These are phyloP conservation scores for Pulveroboletus frians DNA, from an alignment of 768 basidiomycete species.

Conservation along the genomic window DNA sequence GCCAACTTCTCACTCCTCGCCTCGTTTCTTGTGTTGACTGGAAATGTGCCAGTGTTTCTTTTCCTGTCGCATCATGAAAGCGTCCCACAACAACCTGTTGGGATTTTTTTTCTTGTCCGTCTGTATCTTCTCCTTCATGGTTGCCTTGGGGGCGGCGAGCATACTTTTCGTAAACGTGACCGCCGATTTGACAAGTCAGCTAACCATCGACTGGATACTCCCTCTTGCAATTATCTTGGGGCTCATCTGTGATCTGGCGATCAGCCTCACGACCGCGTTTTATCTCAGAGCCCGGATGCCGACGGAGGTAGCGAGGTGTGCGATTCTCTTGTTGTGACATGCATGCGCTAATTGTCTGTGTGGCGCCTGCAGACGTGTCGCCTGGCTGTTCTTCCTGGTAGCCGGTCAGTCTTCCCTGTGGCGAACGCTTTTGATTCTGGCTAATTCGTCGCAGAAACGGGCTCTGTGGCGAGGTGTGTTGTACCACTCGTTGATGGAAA, in stretches of 20 bases:
- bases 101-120: slow-evolving; percentile 8
- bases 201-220: slow-evolving; percentile 14
- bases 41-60: slow-evolving; percentile 16
- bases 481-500: not conserved
- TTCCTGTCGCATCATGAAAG: slow-evolving; percentile 12
- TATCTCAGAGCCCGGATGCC: slow-evolving; percentile 7
- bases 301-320: slow-evolving; percentile 8
- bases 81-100: slow-evolving; percentile 13
- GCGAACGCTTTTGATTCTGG: not conserved
- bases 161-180: slow-evolving; percentile 12
- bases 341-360: not conserved
- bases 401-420: slow-evolving; percentile 10
- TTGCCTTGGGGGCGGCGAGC: slow-evolving; percentile 16
- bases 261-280: slow-evolving; percentile 4
- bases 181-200: slow-evolving; percentile 5
- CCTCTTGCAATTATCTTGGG: slow-evolving; percentile 16
- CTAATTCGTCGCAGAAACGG: slow-evolving; percentile 17
- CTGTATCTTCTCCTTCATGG: slow-evolving; percentile 21
- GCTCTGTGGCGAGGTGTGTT: slow-evolving; percentile 10
- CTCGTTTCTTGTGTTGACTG: not conserved
- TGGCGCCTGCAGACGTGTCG: slow-evolving; percentile 3
- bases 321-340: not conserved
- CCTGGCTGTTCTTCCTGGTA: slow-evolving; percentile 1
- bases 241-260: slow-evolving; percentile 15
- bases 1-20: not conserved